Evolutionary conservation across 2,329 filamentous ascomycete genomes (phyloP).

Genomic region (Phialophora macrospora): DNA sequence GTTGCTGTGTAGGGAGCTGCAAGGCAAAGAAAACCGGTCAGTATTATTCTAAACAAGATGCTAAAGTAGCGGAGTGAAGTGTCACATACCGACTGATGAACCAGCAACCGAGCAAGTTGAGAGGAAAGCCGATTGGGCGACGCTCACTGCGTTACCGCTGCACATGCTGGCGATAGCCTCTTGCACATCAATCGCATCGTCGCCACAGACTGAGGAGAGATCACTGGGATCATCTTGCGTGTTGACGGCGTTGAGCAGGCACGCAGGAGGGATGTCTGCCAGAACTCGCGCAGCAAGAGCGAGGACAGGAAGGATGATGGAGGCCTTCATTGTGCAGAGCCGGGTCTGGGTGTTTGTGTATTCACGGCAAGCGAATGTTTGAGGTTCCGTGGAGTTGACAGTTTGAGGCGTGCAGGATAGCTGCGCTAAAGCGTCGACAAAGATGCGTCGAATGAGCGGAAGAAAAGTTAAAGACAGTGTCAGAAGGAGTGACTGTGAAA

Average conservation of each 20-base stretch:
- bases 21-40: constrained; percentile 8
- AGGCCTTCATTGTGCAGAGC: constrained; percentile 30
- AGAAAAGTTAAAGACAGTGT: constrained; percentile 10
- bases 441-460: constrained; percentile 19
- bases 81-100: constrained; percentile 48
- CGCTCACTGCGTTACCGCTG: constrained; percentile 39
- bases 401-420: constrained; percentile 14
- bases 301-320: constrained; percentile 51
- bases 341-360: neutral
- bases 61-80: neutral
- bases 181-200: constrained; percentile 45
- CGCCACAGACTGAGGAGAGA: constrained; percentile 48
- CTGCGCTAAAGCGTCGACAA: constrained; percentile 7
- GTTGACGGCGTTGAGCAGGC: constrained; percentile 57
- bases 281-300: constrained; percentile 50
- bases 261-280: constrained; percentile 55
- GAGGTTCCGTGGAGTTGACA: constrained; percentile 3
- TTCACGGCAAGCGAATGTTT: constrained; percentile 2
- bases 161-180: constrained; percentile 47
- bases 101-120: constrained; percentile 48
- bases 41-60: neutral
- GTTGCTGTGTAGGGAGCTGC: constrained; percentile 42
- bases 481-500: constrained; percentile 26
- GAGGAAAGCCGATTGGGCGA: constrained; percentile 48
- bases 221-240: constrained; percentile 47